These are phyloP conservation scores for Lipomyces mesembrius DNA, from an alignment of 805 yeast species.

Conservation along the genomic window DNA sequence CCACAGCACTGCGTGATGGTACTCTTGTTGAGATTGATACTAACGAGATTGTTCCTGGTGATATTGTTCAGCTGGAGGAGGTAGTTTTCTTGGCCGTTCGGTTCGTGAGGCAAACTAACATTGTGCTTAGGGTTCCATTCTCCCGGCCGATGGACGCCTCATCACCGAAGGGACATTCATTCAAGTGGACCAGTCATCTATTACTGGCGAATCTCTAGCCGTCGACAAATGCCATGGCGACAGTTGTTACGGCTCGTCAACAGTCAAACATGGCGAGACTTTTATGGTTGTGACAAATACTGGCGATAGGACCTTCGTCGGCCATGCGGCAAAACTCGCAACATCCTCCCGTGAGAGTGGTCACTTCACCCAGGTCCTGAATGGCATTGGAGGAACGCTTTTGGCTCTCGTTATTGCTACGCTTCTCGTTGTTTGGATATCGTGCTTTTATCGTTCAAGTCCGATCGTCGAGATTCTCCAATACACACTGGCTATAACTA, in stretches of 20 bases:
- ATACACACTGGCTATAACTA: conserved; percentile 93
- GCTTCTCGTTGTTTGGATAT: conserved; percentile 86
- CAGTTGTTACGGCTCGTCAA: conserved; percentile 86
- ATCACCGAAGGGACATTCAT: conserved; percentile 83
- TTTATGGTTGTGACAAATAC: conserved; percentile 93
- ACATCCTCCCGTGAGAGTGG: conserved; percentile 91
- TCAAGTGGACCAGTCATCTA: conserved; percentile 95
- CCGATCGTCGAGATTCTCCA: conserved; percentile 85
- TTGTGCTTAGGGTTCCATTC: conserved; percentile 78
- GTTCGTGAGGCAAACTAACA: background rate
- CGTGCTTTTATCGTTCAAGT: conserved; percentile 91
- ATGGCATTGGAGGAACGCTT: conserved; percentile 94
- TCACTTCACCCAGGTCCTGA: conserved; percentile 96
- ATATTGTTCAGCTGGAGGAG: conserved; percentile 77
- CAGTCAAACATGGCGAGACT: conserved; percentile 95
- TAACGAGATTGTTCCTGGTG: conserved; percentile 91
- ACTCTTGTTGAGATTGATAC: conserved; percentile 72
- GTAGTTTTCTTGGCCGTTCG: background rate
- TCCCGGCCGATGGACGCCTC: conserved; percentile 91
- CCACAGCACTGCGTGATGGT: conserved; percentile 83
- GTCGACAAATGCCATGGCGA: conserved; percentile 92
- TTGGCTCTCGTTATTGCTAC: conserved; percentile 87
- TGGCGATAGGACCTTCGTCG: conserved; percentile 94
- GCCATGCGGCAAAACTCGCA: conserved; percentile 96
- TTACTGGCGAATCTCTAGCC: conserved; percentile 97